These are phyloP conservation scores for Saturnispora halmiae DNA, from an alignment of 805 yeast genomes.

Conservation along the genomic window DNA sequence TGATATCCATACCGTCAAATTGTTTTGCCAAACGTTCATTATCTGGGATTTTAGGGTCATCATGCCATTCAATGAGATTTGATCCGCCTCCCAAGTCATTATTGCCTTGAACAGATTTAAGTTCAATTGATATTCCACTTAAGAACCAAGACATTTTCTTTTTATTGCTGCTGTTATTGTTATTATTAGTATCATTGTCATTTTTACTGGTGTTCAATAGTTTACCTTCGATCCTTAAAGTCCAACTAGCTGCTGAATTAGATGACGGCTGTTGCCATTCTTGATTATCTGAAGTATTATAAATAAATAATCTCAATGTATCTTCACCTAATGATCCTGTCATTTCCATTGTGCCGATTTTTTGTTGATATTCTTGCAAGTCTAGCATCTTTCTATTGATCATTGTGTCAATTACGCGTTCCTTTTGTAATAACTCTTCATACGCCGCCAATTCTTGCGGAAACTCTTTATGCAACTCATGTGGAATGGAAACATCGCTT, in stretches of 20 bases:
- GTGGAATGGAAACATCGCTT: conserved; percentile 28
- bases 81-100: conserved; percentile 16
- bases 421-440: conserved; percentile 69
- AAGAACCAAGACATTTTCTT: conserved; percentile 70
- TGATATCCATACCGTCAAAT: conserved; percentile 86
- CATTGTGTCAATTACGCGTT: conserved; percentile 68
- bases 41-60: conserved; percentile 35
- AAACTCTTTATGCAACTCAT: conserved; percentile 23
- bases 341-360: conserved; percentile 23
- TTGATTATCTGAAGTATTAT: conserved; percentile 76
- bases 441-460: conserved; percentile 54
- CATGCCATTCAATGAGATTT: conserved; percentile 81
- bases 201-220: conserved; percentile 37
- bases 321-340: conserved; percentile 35
- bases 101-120: conserved; percentile 26
- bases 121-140: conserved; percentile 77
- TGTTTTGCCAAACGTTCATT: conserved; percentile 30
- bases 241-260: conserved; percentile 51
- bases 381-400: conserved; percentile 79
- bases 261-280: conserved; percentile 57
- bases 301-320: conserved; percentile 69
- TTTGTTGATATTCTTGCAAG: conserved; percentile 57
- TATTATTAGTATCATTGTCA: no score
- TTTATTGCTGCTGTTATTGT: no score
- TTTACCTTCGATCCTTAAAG: conserved; percentile 81